Conservation (phyloP, 2,329 filamentous ascomycete genomes). For the Pseudogymnoascus verrucosus region DNA sequence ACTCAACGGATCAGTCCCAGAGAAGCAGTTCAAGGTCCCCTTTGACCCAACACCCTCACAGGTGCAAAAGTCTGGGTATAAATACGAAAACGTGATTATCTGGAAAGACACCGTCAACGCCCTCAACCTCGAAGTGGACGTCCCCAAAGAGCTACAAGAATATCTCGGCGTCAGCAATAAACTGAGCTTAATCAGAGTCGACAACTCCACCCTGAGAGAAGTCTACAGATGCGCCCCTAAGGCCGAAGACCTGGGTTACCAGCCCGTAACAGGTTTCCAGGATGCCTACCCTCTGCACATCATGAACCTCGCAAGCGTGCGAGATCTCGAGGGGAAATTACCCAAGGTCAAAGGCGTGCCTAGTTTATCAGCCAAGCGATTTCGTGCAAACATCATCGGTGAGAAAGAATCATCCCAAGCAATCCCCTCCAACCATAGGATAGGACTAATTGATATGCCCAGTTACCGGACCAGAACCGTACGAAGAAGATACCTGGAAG, state of each 20-base stretch:
- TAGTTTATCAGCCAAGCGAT: conserved; percentile 53
- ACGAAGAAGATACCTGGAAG: conserved; percentile 65
- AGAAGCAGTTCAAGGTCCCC: conserved; percentile 60
- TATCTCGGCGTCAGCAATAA: conserved; percentile 61
- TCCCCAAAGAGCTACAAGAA: conserved; percentile 53
- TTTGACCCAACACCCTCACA: conserved; percentile 52
- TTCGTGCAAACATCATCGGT: conserved; percentile 66
- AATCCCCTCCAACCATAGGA: not conserved
- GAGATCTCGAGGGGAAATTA: conserved; percentile 50
- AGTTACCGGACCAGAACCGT: conserved; percentile 56
- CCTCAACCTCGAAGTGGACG: conserved; percentile 49
- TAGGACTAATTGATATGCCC: conserved; percentile 14
- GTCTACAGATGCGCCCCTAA: conserved; percentile 54
- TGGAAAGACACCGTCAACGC: conserved; percentile 52
- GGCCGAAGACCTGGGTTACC: conserved; percentile 51
- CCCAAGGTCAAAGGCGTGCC: conserved; percentile 40
- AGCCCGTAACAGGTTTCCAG: conserved; percentile 59
- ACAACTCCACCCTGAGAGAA: conserved; percentile 47
- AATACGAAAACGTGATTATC: conserved; percentile 52
- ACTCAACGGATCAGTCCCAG: conserved; percentile 43
- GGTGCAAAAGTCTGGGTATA: conserved; percentile 51
- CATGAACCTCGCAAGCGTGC: conserved; percentile 56
- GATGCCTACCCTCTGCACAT: conserved; percentile 68
- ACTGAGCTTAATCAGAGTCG: conserved; percentile 60
- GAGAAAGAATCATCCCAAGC: conserved; percentile 20